phyloP scores from a whole-genome alignment of 2,329 filamentous ascomycete species.

The Paramyrothecium sp. region DNA sequence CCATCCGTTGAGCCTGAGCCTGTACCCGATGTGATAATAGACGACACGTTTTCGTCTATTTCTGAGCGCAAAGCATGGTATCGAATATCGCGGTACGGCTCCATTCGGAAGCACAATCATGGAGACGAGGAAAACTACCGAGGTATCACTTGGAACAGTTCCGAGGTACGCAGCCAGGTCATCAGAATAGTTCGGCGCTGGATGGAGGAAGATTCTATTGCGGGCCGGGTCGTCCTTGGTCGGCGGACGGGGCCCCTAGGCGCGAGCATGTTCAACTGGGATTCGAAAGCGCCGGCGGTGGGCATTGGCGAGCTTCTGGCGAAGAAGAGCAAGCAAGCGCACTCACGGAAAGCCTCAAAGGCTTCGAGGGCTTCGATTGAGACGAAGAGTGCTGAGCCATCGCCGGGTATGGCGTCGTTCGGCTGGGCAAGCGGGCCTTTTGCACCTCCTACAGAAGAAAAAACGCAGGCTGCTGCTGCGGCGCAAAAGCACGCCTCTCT shows the following conservation, averaged over 20 bases:
- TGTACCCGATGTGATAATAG: constrained; percentile 45
- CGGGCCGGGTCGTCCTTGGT: constrained; percentile 43
- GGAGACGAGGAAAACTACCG: constrained; percentile 61
- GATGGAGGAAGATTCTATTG: constrained; percentile 64
- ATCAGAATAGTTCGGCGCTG: constrained; percentile 61
- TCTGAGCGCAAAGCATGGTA: constrained; percentile 66
- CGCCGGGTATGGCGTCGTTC: constrained; percentile 26
- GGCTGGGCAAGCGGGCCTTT: constrained; percentile 23
- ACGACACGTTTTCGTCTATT: constrained; percentile 52
- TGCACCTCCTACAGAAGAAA: constrained; percentile 11
- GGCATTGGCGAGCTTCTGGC: constrained; percentile 39
- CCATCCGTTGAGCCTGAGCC: constrained; percentile 26
- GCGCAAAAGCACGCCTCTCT: constrained; percentile 4
- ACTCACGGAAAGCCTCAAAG: constrained; percentile 20
- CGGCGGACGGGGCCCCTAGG: constrained; percentile 37
- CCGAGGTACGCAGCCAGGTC: constrained; percentile 50
- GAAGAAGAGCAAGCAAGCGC: constrained; percentile 17
- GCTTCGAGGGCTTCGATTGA: constrained; percentile 14
- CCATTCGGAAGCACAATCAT: constrained; percentile 53
- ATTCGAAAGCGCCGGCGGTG: constrained; percentile 49
- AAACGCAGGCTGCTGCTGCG: constrained; percentile 6
- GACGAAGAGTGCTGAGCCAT: constrained; percentile 6
- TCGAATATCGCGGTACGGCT: constrained; percentile 59
- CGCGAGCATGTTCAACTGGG: constrained; percentile 60
- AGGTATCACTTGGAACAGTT: constrained; percentile 56